Base-by-base conservation (phyloP, 768 basidiomycete species). In the Goffeauzyma gilvescens region DNA sequence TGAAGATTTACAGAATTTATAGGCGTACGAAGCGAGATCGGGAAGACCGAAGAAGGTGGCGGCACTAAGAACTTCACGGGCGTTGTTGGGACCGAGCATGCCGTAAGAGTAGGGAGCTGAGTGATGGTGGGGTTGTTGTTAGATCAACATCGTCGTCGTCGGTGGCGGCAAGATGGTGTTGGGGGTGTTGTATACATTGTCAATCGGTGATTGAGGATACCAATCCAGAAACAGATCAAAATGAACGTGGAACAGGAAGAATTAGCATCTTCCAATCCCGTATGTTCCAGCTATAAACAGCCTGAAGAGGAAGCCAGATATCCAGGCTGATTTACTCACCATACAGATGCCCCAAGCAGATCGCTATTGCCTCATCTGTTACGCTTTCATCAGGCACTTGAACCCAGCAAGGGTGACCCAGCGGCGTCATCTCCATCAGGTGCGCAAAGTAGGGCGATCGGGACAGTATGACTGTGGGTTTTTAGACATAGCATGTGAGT, bases 401-500 rank as follows among this genome's bases (percentile, higher is more conserved):
- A 42, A 85, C 73, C 58, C 77, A 78, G 54, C 87, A 73, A 42
- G 73, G 68, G 69, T 66, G 65, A 24, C 59, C 63, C 25, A 57
- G 54, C 20, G 77, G 76, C 25, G 78, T 76, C 37, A 79, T 81
- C 42, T 78, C 79, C 78, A 90, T 82, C 51, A 84, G 70, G 61
- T 85, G 82, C 30, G 79, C 81, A 56, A 89, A 73, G 65, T 75
- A 81, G 27, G 86, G 84, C 24, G 84, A 86, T 41, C 79, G 78
- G 47, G 83, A 81, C 49, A 89, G 70, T 51, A 87, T 78, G 63
- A 89, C 79, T 50, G 78, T 75, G 4, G n/a, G 34, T 6, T 15
- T 17, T 66, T 86, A 28, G n/a, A 15, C 5, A n/a, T n/a, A n/a
- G n/a, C n/a, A n/a, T n/a, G n/a, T 8, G 12, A 24, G 22, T 21